Base-by-base conservation (phyloP, 2,329 filamentous ascomycete species). In the Colletotrichum phormii region DNA sequence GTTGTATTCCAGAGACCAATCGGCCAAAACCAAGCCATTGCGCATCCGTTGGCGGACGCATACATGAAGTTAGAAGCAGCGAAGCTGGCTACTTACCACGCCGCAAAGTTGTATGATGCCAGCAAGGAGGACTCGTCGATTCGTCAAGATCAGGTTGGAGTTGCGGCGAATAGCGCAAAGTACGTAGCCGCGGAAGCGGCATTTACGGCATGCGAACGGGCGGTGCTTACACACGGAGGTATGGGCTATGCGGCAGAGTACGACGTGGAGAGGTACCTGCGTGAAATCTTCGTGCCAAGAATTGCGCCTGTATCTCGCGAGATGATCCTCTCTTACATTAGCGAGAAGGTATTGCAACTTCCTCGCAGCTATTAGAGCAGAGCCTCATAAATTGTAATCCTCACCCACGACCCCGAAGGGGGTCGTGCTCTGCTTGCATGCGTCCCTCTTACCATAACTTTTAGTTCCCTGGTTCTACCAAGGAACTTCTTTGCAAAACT, bases 271-370 rank as follows among this genome's bases (percentile, higher is more conserved):
- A 83, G 90, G 57, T 92, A 89, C 81, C 84, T 92, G 71, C 82
- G 91, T n/a, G 91, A 92, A 78, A 89, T 89, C 65, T 84, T 92
- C 70, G 88, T 93, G 51, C 90, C 91, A 3, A 81, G 91, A 11
- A 90, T 93, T 64, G 90, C 91, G 11, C 91, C 90, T 0, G 87
- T 93, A 0, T 91, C 89, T 69, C 81, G 90, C 75, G 93, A 94
- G 83, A 94, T 94, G 93, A 93, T 94, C 64, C 83, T 93, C 84
- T 94, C 94, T 75, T 94, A 91, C 79, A 88, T 94, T 13, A 86
- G 88, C 3, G 92, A 94, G 79, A 93, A 89, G 82, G 92, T 89
- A 0, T 80, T 94, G n/a, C 82, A 86, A 4, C 77, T 94, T 31
- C 93, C 92, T 1, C 85, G 90, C 71, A 94, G 91, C 77, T 95